phyloP scores from a whole-genome alignment of 805 yeast genomes.

The Starmerella roubikii region DNA sequence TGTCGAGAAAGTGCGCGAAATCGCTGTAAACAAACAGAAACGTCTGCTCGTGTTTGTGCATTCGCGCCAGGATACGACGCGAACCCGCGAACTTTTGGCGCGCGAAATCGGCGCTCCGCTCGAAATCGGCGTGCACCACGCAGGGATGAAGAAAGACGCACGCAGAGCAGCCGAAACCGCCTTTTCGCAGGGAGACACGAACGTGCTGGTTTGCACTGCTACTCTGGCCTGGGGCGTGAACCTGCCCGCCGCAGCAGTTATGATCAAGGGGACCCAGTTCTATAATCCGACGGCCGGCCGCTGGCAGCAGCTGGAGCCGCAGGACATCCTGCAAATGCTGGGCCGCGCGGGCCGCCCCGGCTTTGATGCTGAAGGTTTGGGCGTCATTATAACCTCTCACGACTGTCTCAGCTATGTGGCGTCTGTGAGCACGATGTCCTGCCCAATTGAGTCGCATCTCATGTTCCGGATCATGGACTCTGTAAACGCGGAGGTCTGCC shows the following conservation, averaged over 20 bases:
- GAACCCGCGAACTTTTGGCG: too few species aligned
- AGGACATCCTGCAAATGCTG: constrained; percentile 90
- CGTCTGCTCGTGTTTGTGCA: constrained; percentile 88
- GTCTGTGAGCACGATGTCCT: constrained; percentile 78
- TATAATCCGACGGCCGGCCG: constrained; percentile 81
- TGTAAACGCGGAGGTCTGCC: constrained; percentile 74
- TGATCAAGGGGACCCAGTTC: constrained; percentile 86
- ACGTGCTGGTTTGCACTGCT: constrained; percentile 88
- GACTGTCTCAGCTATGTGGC: constrained; percentile 76
- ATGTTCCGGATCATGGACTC: constrained; percentile 56
- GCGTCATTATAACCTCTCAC: constrained; percentile 79
- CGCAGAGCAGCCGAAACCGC: constrained; percentile 74
- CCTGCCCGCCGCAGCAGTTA: constrained; percentile 93
- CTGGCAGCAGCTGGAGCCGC: constrained; percentile 89
- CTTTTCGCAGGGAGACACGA: constrained; percentile 71
- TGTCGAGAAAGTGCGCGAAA: constrained; percentile 60
- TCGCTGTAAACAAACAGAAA: constrained; percentile 37
- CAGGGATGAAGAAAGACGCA: constrained; percentile 85
- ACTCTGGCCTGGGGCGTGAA: constrained; percentile 99
- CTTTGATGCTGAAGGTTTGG: constrained; percentile 84
- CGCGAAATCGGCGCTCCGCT: constrained; percentile 34
- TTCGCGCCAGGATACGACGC: constrained; percentile 85
- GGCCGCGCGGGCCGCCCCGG: constrained; percentile 98
- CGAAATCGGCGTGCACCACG: constrained; percentile 87
- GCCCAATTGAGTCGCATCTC: constrained; percentile 85